These are phyloP conservation scores for Umbelopsis vinacea DNA, from an alignment of 192 early-diverging fungal species.

Conservation along the genomic window DNA sequence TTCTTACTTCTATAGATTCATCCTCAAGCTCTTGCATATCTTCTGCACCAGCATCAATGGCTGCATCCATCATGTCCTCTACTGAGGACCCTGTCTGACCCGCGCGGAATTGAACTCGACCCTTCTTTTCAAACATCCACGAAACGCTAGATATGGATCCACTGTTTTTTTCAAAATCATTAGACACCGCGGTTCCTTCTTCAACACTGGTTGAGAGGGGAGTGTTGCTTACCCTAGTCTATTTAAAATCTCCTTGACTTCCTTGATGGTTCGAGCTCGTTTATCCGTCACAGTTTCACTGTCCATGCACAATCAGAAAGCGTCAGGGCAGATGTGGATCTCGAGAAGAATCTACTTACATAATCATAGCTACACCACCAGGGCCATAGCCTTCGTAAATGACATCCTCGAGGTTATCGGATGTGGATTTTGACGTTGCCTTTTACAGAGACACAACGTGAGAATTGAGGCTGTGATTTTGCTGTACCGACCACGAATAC, in stretches of 20 bases:
- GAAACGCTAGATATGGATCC: conserved; percentile 64
- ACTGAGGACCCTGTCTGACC: conserved; percentile 48
- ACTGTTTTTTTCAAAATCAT: conserved; percentile 36
- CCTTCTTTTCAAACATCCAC: conserved; percentile 73
- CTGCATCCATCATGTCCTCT: conserved; percentile 62
- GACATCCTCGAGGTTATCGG: conserved; percentile 49
- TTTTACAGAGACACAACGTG: neutral
- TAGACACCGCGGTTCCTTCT: neutral
- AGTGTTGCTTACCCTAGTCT: conserved; percentile 41
- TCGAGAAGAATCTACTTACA: conserved; percentile 43
- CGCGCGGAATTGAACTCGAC: conserved; percentile 56
- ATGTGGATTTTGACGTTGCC: conserved; percentile 44
- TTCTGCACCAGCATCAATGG: conserved; percentile 62
- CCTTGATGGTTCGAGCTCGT: conserved; percentile 63
- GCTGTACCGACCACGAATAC: neutral
- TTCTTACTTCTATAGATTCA: conserved; percentile 51
- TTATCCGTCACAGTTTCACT: conserved; percentile 62
- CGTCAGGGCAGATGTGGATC: neutral
- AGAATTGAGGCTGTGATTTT: neutral
- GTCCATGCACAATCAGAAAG: neutral
- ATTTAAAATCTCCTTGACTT: conserved; percentile 63
- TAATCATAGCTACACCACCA: conserved; percentile 62
- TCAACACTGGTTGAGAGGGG: too few species aligned
- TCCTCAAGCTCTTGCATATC: conserved; percentile 59
- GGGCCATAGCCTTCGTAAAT: conserved; percentile 71